phyloP scores from a whole-genome alignment of 192 early-diverging fungal species.

The Rhizoclosmatium globosum region DNA sequence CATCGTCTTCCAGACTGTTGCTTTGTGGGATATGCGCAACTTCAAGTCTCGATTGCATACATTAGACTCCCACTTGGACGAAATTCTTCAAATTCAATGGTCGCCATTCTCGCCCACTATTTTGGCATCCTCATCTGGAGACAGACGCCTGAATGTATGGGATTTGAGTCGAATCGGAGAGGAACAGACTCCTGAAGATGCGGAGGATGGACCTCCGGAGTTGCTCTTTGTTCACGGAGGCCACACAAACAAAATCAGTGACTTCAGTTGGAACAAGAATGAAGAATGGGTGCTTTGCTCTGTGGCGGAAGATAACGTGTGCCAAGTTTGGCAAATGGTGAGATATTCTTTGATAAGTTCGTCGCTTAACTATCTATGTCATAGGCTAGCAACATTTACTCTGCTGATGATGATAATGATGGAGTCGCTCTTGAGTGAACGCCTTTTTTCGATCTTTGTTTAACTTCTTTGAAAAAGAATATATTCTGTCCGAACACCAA shows the following conservation, averaged over 20 bases:
- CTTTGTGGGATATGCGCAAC: constrained; percentile 96
- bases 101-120: constrained; percentile 92
- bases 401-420: constrained; percentile 36
- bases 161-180: constrained; percentile 93
- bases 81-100: constrained; percentile 93
- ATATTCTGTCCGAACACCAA: background rate
- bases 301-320: constrained; percentile 96
- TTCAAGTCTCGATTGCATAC: constrained; percentile 84
- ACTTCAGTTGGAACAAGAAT: constrained; percentile 95
- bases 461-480: background rate
- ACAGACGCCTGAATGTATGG: constrained; percentile 94
- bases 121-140: constrained; percentile 88
- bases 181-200: constrained; percentile 93
- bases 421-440: constrained; percentile 8
- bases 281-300: constrained; percentile 94
- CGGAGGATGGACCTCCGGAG: constrained; percentile 98
- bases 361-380: background rate
- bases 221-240: constrained; percentile 99
- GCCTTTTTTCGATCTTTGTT: background rate
- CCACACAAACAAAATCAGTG: constrained; percentile 95
- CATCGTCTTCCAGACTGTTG: constrained; percentile 69
- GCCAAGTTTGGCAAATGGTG: constrained; percentile 99
- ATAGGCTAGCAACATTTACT: constrained; percentile 66
- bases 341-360: background rate
- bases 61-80: constrained; percentile 89